Evolutionary conservation across 1,284 basidiomycete species (phyloP), one percentile per base, ranked within the genome.

Genomic region (Fomitiporia mediterranea): DNA sequence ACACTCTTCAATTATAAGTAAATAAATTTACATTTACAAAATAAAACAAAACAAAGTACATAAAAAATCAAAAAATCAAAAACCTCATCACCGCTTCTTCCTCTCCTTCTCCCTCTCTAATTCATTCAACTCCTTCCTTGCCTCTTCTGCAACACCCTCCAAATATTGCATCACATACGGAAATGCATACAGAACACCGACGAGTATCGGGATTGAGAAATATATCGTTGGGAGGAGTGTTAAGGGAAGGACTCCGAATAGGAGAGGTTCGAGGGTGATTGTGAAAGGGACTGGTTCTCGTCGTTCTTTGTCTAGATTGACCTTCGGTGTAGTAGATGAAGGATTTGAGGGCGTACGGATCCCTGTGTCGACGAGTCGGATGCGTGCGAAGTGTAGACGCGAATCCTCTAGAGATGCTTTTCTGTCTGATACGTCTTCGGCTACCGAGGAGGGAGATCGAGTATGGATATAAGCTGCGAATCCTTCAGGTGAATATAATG

Each of bases 241-340:
- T 7, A 71, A 71, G 1, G 85, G 85, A 17, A 88, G 66, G 19
- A 82, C 69, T n/a, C 81, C 82, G 27, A 80, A 64, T 53, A 79
- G 72, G 0, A 82, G 68, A 21, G 81, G 85, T 60, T 88, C 86
- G 35, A 88, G 64, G 11, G 73, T 68, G 15, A 87, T 61, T 50
- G 75, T 67, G 60, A 86, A 75, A 1, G 78, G 72, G 1, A 84
- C 74, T 0, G 67, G 53, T 32, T 66, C 53, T 2, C 23, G n/a
- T 7, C 11, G 34, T 34, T 2, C 23, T 37, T 25, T 23, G 13
- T 21, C 25, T 13, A 27, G 15, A 15, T 19, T 27, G 27, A 17
- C 6, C 6, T 17, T n/a, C 5, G 13, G 30, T 8, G 17, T 6
- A 28, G 1, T 40, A 21, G 54, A 28, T 25, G 15, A 42, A 3